Percentiles rank a stretch among this genome's conserved stretches.
phyloP scores from a whole-genome alignment of 371 early-diverging fungal genomes.

The Mortierella sp. region DNA sequence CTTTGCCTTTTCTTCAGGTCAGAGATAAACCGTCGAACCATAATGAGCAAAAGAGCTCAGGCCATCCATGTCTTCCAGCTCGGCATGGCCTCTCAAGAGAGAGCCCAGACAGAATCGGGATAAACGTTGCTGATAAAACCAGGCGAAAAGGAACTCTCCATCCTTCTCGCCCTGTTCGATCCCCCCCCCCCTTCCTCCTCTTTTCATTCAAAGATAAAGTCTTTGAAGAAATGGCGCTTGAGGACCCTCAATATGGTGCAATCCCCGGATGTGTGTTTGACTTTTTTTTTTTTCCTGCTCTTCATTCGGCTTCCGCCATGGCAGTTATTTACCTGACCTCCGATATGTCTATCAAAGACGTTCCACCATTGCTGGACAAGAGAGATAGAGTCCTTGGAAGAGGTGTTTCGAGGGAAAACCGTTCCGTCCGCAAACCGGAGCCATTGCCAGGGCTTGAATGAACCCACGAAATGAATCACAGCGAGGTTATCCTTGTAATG shows the following conservation, averaged over 20 bases:
- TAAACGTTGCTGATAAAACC: conserved; percentile 26
- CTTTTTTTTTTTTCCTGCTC: background rate
- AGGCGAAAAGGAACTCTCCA: background rate
- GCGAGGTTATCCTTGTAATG: conserved; percentile 75
- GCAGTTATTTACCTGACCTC: conserved; percentile 54
- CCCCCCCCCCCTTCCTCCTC: background rate
- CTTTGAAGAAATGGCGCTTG: background rate
- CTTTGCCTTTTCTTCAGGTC: no score
- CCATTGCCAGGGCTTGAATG: conserved; percentile 90
- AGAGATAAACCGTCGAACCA: no score
- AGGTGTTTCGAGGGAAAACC: conserved; percentile 57
- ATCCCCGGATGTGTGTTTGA: no score
- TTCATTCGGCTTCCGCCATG: background rate
- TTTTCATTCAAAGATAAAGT: background rate
- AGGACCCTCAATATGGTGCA: no score
- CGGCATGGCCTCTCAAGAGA: conserved; percentile 14
- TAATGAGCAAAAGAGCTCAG: conserved; percentile 37
- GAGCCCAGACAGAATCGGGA: conserved; percentile 46
- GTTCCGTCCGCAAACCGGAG: conserved; percentile 71
- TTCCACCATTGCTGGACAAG: conserved; percentile 79
- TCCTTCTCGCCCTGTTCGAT: no score
- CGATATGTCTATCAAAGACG: conserved; percentile 70
- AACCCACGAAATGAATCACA: conserved; percentile 92
- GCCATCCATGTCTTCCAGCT: conserved; percentile 28
- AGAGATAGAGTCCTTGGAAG: conserved; percentile 60